Evolutionary conservation across 768 basidiomycete species (phyloP), one percentile per base, ranked within the genome.

Genomic region (Megacollybia marginata): DNA sequence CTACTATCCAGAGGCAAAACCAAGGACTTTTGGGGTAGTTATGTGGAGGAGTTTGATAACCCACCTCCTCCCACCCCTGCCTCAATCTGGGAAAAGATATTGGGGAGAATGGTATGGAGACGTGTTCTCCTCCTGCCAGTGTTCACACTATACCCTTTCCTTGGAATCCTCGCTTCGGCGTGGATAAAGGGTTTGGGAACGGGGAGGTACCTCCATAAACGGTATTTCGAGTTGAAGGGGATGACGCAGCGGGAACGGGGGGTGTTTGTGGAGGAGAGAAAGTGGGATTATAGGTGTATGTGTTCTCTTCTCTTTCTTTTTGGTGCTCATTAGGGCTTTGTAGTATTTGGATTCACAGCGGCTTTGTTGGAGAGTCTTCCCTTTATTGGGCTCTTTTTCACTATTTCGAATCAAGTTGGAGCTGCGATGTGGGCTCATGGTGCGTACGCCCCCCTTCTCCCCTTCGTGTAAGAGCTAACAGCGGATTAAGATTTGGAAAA

Each of bases 341-440:
- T 47, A 92, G 90, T 75, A 0, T 96, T 96, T 58, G 93, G 93
- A 5, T 93, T 95, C 61, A 64, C 79, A 0, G 88, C 93, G 0
- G 82, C 91, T 0, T 67, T 95, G 5, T 69, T 93, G 2, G 93
- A 96, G 65, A 75, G 77, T 2, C 66, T 95, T 0, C 93, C 93
- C 0, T 75, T 96, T 51, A 59, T 92, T 3, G 93, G 93, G 0
- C 67, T 95, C 5, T 65, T 86, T 9, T 91, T 95, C 61, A 83
- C 83, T 2, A 72, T 95, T 15, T 92, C 90, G 0, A 94, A 95
- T 61, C 75, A 90, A 6, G 78, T 95, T 20, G 92, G 92, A 6
- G 93, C 90, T 2, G 92, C 92, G 1, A 95, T 96, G 38, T 96
- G 92, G 86, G 87, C 88, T 5, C 81, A 84, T 54, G 88, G 85